Percentiles rank a stretch among this genome's conserved stretches.
phyloP scores from a whole-genome alignment of 2,329 filamentous ascomycete species.

The Tolypocladium album region DNA sequence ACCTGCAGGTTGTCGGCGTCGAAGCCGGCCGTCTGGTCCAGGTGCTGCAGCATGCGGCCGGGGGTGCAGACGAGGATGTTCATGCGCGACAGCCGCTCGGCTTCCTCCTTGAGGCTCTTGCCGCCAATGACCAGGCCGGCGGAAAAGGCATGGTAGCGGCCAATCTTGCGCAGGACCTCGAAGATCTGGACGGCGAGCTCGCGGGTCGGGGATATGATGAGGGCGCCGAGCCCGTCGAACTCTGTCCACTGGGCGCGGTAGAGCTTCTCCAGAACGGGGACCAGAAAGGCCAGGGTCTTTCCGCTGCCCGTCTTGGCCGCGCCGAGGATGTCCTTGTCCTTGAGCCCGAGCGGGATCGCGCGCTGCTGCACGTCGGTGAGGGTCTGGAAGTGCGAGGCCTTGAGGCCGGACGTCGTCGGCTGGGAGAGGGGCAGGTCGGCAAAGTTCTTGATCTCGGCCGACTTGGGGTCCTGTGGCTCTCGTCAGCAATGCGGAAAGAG shows the following conservation, averaged over 20 bases:
- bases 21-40: slow-evolving; percentile 86
- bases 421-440: slow-evolving; percentile 77
- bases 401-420: slow-evolving; percentile 67
- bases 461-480: slow-evolving; percentile 44
- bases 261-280: slow-evolving; percentile 87
- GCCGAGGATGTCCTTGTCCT: slow-evolving; percentile 79
- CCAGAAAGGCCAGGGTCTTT: slow-evolving; percentile 86
- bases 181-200: slow-evolving; percentile 97
- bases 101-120: slow-evolving; percentile 79
- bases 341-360: slow-evolving; percentile 79
- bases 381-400: slow-evolving; percentile 77
- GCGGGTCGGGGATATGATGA: slow-evolving; percentile 88
- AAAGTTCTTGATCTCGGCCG: slow-evolving; percentile 55
- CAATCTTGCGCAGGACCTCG: slow-evolving; percentile 82
- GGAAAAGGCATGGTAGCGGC: slow-evolving; percentile 79
- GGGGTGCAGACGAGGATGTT: slow-evolving; percentile 96
- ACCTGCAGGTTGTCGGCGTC: slow-evolving; percentile 87
- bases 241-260: slow-evolving; percentile 85
- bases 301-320: slow-evolving; percentile 93
- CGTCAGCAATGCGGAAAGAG: not conserved
- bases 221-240: slow-evolving; percentile 78
- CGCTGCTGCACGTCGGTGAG: slow-evolving; percentile 86
- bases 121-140: slow-evolving; percentile 91
- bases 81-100: slow-evolving; percentile 77
- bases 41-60: slow-evolving; percentile 86